These are phyloP conservation scores for Mrakia frigida DNA, from an alignment of 768 basidiomycete genomes.

Conservation along the genomic window DNA sequence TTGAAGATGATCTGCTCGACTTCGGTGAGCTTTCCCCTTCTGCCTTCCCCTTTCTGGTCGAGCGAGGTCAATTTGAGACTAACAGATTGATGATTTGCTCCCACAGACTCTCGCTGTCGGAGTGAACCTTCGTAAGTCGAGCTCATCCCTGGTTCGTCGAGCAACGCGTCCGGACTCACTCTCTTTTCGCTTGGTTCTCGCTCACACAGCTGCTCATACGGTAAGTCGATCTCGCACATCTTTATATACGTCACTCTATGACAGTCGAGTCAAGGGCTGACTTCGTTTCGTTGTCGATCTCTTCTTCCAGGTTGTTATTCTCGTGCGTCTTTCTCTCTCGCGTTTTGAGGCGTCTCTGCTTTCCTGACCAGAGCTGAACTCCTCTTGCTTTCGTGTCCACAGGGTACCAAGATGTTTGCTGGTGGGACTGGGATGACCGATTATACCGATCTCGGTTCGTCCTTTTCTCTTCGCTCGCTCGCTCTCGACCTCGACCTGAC, in stretches of 20 bases:
- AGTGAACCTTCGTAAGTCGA: conserved; percentile 79
- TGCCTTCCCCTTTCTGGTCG: neutral
- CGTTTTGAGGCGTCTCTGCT: neutral
- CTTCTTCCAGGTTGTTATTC: neutral
- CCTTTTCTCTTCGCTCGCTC: too few species aligned
- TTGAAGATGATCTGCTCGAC: conserved; percentile 72
- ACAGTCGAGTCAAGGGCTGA: too few species aligned
- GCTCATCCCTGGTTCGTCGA: neutral
- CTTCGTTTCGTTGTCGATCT: neutral
- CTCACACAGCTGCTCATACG: conserved; percentile 71
- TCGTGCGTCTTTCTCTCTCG: neutral
- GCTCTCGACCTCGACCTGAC: neutral
- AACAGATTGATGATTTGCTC: too few species aligned
- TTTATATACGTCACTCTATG: too few species aligned
- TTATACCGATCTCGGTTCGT: conserved; percentile 8
- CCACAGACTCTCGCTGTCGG: conserved; percentile 81
- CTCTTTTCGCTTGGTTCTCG: neutral
- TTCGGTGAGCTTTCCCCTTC: conserved; percentile 45
- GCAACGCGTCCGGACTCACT: conserved; percentile 6
- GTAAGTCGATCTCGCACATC: conserved; percentile 1
- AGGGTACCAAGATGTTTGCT: conserved; percentile 13
- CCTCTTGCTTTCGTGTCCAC: neutral
- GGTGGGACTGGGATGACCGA: neutral
- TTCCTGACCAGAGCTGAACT: neutral
- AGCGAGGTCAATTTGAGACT: too few species aligned